Evolutionary conservation across 306 rosid species (phyloP).

Genomic region (Vicia sativa): DNA sequence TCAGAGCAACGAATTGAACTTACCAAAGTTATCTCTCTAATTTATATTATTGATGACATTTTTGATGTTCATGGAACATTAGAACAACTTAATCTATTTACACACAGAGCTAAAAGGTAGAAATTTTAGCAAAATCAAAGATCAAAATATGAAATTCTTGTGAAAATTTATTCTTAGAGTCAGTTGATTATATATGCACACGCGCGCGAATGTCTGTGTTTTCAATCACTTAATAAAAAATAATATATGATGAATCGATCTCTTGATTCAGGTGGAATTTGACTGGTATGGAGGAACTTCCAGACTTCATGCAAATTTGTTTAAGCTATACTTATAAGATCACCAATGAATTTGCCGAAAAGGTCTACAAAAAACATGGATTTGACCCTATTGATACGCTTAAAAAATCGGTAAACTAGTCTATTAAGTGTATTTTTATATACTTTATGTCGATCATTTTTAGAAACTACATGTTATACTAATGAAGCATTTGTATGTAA

Average conservation of each 20-base stretch:
- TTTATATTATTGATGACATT: constrained; percentile 64
- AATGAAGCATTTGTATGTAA: constrained; percentile 12
- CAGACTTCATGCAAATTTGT: constrained; percentile 35
- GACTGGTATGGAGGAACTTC: constrained; percentile 37
- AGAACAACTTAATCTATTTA: constrained; percentile 51
- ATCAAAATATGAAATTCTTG: background rate
- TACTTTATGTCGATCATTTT: background rate
- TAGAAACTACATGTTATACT: background rate
- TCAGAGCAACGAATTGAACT: constrained; percentile 60
- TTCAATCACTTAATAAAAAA: background rate
- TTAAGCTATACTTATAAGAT: constrained; percentile 23
- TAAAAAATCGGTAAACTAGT: constrained; percentile 32
- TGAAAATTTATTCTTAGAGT: too few relatives aligned
- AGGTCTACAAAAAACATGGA: constrained; percentile 36
- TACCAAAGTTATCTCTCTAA: constrained; percentile 57
- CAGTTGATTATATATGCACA: background rate
- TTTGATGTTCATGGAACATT: constrained; percentile 55
- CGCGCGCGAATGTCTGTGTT: background rate
- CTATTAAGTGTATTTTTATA: background rate
- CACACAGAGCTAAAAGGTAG: constrained; percentile 50
- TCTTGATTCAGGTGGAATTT: constrained; percentile 39
- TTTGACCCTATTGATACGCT: constrained; percentile 33
- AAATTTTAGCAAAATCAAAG: background rate
- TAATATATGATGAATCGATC: background rate
- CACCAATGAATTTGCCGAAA: constrained; percentile 33